These are phyloP conservation scores for Yueomyces sinensis DNA, from an alignment of 805 yeast genomes.

Conservation along the genomic window DNA sequence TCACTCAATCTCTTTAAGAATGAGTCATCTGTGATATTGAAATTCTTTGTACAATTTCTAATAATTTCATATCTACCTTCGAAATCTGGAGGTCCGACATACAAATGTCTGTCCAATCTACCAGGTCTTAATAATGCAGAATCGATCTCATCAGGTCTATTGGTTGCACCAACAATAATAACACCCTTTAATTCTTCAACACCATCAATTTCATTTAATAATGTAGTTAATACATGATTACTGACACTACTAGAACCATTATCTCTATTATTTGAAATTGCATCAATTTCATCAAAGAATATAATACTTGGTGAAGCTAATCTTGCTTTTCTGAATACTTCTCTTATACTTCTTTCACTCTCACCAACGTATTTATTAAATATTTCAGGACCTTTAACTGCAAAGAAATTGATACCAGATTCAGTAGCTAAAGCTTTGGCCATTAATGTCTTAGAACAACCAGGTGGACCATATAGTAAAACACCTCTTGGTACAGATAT, in stretches of 20 bases:
- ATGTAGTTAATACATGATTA: constrained; percentile 76
- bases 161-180: constrained; percentile 90
- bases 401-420: constrained; percentile 83
- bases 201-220: constrained; percentile 93
- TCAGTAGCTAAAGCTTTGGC: constrained; percentile 95
- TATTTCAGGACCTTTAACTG: constrained; percentile 95
- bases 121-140: constrained; percentile 93
- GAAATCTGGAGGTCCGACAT: constrained; percentile 82
- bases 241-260: constrained; percentile 53
- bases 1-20: constrained; percentile 42
- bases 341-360: constrained; percentile 85
- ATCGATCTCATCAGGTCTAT: constrained; percentile 87
- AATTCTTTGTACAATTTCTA: constrained; percentile 51
- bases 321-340: constrained; percentile 83
- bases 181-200: constrained; percentile 92
- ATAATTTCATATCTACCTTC: constrained; percentile 73
- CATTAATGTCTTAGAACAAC: constrained; percentile 89
- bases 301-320: constrained; percentile 92
- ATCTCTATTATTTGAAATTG: constrained; percentile 68
- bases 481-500: constrained; percentile 89
- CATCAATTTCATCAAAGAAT: constrained; percentile 95
- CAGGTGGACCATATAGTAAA: constrained; percentile 92
- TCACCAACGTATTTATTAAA: constrained; percentile 95
- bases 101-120: constrained; percentile 82
- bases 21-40: constrained; percentile 35